Base-by-base conservation (phyloP, 805 yeast species). In the Wickerhamomyces bovis region DNA sequence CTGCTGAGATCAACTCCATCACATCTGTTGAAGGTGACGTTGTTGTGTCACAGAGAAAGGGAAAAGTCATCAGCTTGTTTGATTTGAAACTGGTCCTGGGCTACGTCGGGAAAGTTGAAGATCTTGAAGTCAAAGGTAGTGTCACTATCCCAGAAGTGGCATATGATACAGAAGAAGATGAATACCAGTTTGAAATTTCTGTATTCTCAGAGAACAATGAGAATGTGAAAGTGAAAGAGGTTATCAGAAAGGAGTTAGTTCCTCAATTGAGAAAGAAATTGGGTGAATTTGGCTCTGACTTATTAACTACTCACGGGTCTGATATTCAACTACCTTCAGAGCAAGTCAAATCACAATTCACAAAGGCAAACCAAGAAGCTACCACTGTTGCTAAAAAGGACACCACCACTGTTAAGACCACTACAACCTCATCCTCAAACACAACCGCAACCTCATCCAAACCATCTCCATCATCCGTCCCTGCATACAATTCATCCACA, bases 21-120 rank as follows among this genome's bases (percentile, higher is more conserved):
- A 60, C 68, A 6, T 65, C 73, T 3, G 54, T 92, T 19, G 96
- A 87, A 58, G 99, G 99, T 45, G 99, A 94, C 58, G 96, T 90
- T 53, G 99, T 90, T 62, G 98, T 94, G 26, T 85, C 89, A 55
- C 99, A 94, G 70, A 81, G 99, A 58, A 94, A 94, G 66, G 99
- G 99, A 15, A 90, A 92, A 65, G 95, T 92, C 22, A 90, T 94
- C 57, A 85, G 95, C 5, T 68, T 94, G 49, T 94, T 89, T 65
- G 99, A 94, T 59, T 70, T 94, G 62, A 76, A 81, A 51, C 50
- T 90, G 42, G 80, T 76, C 2, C 62, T 90, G 48, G 72, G 71
- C n/a, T 78, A 81, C 56, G 64, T 61, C 8, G 89, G 90, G 6
- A 55, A 58, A 11, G 67, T 65, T 25, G 70, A 61, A 11, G 69